A percentile compares a stretch with the other conserved stretches of the same genome.
Conservation (phyloP, 2,329 filamentous ascomycete genomes). For the Fonsecaea pedrosoi region DNA sequence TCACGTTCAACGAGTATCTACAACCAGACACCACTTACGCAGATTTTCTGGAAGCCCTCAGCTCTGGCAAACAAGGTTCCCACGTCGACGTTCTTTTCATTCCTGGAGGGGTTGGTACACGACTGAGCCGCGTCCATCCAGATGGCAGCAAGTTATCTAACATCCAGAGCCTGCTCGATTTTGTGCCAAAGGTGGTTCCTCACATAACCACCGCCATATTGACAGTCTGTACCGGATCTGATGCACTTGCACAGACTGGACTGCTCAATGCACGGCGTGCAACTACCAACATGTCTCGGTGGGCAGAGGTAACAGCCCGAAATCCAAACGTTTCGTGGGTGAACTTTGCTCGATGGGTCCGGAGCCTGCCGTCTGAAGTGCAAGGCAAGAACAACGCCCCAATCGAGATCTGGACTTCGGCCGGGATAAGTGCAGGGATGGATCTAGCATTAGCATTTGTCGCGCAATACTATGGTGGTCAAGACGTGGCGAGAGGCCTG, state of each 20-base stretch:
- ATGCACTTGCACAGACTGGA: conserved; percentile 64
- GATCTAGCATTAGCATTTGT: conserved; percentile 67
- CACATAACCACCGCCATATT: conserved; percentile 47
- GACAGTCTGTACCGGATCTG: conserved; percentile 71
- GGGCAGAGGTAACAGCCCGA: conserved; percentile 55
- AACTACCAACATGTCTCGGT: conserved; percentile 71
- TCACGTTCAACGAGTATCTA: conserved; percentile 47
- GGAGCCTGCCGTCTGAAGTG: conserved; percentile 34
- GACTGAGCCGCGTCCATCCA: conserved; percentile 37
- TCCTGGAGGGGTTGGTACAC: conserved; percentile 65
- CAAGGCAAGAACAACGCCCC: conserved; percentile 4
- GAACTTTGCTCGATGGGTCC: conserved; percentile 66
- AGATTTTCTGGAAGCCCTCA: conserved; percentile 22
- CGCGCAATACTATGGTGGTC: conserved; percentile 60
- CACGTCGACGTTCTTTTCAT: conserved; percentile 66
- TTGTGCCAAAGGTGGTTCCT: conserved; percentile 26
- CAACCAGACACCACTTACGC: conserved; percentile 59
- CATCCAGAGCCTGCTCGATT: conserved; percentile 33
- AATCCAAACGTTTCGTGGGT: conserved; percentile 66
- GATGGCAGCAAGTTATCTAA: conserved; percentile 31
- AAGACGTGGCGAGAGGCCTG: conserved; percentile 54
- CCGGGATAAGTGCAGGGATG: conserved; percentile 68
- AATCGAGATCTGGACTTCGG: conserved; percentile 65
- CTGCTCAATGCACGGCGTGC: conserved; percentile 66
- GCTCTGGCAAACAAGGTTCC: conserved; percentile 1